Percentiles rank a stretch among this genome's conserved stretches.
Evolutionary conservation across 768 basidiomycete species (phyloP).

Genomic region (Phlebiopsis gigantea): DNA sequence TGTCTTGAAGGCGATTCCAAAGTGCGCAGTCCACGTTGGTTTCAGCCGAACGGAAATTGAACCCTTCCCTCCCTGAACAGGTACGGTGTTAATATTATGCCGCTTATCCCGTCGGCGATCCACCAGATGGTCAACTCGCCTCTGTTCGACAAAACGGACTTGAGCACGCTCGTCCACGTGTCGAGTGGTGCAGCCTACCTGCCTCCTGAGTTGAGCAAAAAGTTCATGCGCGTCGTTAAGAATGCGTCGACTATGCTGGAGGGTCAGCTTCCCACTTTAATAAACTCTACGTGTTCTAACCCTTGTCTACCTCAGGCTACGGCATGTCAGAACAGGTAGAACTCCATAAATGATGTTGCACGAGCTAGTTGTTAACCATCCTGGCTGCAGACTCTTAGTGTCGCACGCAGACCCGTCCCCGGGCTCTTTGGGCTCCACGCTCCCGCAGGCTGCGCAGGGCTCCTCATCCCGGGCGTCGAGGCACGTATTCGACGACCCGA

Average conservation of each 20-base stretch:
- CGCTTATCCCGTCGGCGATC: slow-evolving; percentile 11
- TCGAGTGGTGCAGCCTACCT: slow-evolving; percentile 12
- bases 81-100: slow-evolving; percentile 8
- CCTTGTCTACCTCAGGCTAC: slow-evolving; percentile 34
- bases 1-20: slow-evolving; percentile 7
- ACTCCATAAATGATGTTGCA: neutral
- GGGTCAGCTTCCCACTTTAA: neutral
- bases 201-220: slow-evolving; percentile 5
- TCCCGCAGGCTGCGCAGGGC: slow-evolving; percentile 44
- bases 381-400: slow-evolving; percentile 46
- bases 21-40: neutral
- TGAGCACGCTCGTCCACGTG: slow-evolving; percentile 5
- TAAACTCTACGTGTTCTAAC: neutral
- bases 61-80: neutral
- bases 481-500: slow-evolving; percentile 58
- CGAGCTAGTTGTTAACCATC: neutral
- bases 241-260: slow-evolving; percentile 27
- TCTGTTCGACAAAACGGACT: slow-evolving; percentile 2
- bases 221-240: slow-evolving; percentile 2
- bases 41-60: too few species aligned
- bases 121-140: slow-evolving; percentile 12
- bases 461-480: slow-evolving; percentile 60
- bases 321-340: slow-evolving; percentile 34
- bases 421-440: slow-evolving; percentile 40
- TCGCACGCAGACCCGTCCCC: slow-evolving; percentile 37